Evolutionary conservation across 306 rosid species (phyloP), one percentile per base, ranked within the genome.

Genomic region (Prinsepia uniflora): DNA sequence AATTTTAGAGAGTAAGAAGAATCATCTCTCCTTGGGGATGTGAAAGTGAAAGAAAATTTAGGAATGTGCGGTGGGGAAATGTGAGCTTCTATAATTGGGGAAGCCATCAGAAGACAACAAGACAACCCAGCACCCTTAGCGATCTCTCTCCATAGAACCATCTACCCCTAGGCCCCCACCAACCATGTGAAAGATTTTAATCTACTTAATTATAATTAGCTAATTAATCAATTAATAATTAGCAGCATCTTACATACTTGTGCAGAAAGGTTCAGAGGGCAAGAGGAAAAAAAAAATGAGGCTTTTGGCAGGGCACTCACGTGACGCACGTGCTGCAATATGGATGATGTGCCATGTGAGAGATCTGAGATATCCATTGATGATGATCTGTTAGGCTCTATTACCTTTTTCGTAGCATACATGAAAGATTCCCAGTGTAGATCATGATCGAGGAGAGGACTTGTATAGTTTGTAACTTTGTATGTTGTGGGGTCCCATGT

Each of bases 281-380:
- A 6, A 17, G n/a, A 41, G n/a, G n/a, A 49, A 36, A 20, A 24
- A 22, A 54, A 19, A n/a, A 75, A 34, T 64, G 78, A 50, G 22
- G 39, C 69, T 50, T 64, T 50, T 50, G 55, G 8, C 13, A 45
- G 63, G 74, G 55, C 3, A 24, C 64, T 67, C 81, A 75, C 77
- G 57, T 79, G 73, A 80, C 22, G 62, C 80, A 80, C 86, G 46
- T 79, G 90, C 52, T 15, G 36, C 36, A 30, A 30, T 24, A 30
- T 30, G 20, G 30, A 56, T 63, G 11, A 44, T 57, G 17, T 53
- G 40, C 75, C 53, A 65, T 64, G 54, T 65, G 81, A 10, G 77
- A 57, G 71, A 53, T 60, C 71, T 78, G 62, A 73, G 67, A 73
- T 52, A 73, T 52, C 43, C 6, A 40, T 30, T 12, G 3, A 2